A percentile compares a stretch with the other conserved stretches of the same genome.
phyloP scores from a whole-genome alignment of 441 rosid genomes.

The Dalechampia spathulata region DNA sequence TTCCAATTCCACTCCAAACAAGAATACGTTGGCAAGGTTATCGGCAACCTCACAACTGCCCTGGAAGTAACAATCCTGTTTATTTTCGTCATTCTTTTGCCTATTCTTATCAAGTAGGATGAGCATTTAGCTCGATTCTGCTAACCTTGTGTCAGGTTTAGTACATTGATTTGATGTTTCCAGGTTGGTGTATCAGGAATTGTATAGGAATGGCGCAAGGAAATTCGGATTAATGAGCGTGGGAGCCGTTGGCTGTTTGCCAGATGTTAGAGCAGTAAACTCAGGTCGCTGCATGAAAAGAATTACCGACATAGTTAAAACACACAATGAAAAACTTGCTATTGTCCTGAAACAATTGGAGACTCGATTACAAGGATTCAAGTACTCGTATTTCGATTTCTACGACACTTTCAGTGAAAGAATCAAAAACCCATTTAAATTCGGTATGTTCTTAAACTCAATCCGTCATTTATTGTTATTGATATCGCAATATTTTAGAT shows the following conservation, averaged over 20 bases:
- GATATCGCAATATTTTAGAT: too few relatives aligned
- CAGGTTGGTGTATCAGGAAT: background rate
- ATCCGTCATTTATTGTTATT: too few relatives aligned
- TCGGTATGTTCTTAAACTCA: constrained; percentile 16
- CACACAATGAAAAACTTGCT: constrained; percentile 1
- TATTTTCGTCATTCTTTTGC: background rate
- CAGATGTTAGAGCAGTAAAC: background rate
- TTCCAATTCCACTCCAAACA: background rate
- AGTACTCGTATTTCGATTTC: background rate
- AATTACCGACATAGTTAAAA: background rate
- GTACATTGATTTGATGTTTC: background rate
- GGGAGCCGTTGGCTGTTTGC: background rate
- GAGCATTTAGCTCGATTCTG: too few relatives aligned
- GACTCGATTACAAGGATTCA: background rate
- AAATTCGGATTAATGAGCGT: background rate
- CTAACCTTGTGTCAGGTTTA: too few relatives aligned
- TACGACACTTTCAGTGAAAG: constrained; percentile 17
- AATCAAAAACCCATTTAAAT: constrained; percentile 25
- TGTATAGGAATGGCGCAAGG: constrained; percentile 3
- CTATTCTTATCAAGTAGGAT: too few relatives aligned
- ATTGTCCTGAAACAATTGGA: background rate
- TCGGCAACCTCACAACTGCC: constrained; percentile 17
- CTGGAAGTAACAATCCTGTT: background rate
- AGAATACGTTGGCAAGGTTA: constrained; percentile 23
- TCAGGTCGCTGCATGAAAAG: background rate